Conservation (phyloP, 129 eudicot species). For the Pseudognaphalium luteoalbum region DNA sequence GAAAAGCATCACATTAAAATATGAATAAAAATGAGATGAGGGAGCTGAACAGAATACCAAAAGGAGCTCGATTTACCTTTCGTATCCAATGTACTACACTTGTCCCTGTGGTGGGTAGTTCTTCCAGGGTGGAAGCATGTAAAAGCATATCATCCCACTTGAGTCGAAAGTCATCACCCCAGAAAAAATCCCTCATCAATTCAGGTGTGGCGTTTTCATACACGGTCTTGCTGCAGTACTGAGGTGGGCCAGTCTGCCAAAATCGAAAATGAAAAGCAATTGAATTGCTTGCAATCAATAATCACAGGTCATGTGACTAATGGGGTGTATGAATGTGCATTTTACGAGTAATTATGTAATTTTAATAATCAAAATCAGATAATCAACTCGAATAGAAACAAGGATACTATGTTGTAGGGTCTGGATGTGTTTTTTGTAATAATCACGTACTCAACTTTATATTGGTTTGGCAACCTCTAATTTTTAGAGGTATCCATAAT, state of each 20-base stretch:
- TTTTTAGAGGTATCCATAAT: background rate
- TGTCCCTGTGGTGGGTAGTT: slow-evolving; percentile 67
- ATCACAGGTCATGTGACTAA: background rate
- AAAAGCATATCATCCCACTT: slow-evolving; percentile 85
- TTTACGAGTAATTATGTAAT: background rate
- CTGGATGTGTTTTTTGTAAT: background rate
- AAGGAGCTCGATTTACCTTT: slow-evolving; percentile 43
- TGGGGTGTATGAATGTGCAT: background rate
- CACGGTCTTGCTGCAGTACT: slow-evolving; percentile 71
- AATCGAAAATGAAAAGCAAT: background rate
- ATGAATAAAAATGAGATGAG: background rate
- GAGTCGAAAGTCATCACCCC: slow-evolving; percentile 85
- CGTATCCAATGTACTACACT: slow-evolving; percentile 85
- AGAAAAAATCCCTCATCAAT: slow-evolving; percentile 74
- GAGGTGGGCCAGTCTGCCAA: slow-evolving; percentile 76
- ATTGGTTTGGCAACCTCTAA: background rate
- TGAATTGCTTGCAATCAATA: background rate
- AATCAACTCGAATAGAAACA: no score
- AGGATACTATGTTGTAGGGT: background rate
- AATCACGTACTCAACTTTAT: background rate
- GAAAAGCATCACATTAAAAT: background rate
- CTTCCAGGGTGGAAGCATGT: slow-evolving; percentile 56
- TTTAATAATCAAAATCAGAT: background rate
- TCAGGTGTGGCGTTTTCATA: slow-evolving; percentile 83
- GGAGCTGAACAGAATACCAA: background rate